phyloP scores from a whole-genome alignment of 2,329 filamentous ascomycete species.

The Penicillium capsulatum region DNA sequence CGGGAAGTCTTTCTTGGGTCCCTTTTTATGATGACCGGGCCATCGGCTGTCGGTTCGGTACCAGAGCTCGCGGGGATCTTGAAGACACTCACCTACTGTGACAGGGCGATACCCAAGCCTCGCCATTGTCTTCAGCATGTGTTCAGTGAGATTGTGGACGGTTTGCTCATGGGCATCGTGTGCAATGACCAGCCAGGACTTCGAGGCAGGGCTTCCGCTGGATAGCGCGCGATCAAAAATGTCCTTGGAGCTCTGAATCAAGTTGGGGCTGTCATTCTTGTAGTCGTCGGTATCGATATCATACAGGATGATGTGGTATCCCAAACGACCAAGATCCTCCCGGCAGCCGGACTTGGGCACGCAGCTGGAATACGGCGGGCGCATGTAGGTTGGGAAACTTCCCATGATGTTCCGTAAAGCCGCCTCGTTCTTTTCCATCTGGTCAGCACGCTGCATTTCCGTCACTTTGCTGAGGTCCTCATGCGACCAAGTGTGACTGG shows the following conservation, averaged over 20 bases:
- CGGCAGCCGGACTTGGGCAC: slow-evolving; percentile 36
- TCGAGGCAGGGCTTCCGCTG: slow-evolving; percentile 22
- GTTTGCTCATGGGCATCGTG: slow-evolving; percentile 45
- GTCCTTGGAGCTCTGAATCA: slow-evolving; percentile 40
- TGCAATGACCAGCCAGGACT: slow-evolving; percentile 41
- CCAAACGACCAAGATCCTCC: slow-evolving; percentile 43
- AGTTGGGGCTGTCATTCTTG: slow-evolving; percentile 35
- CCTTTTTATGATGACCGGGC: slow-evolving; percentile 14
- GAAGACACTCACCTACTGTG: slow-evolving; percentile 44
- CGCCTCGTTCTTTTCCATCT: slow-evolving; percentile 48
- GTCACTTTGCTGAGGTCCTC: slow-evolving; percentile 43
- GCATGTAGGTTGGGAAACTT: slow-evolving; percentile 51
- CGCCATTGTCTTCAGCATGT: slow-evolving; percentile 35
- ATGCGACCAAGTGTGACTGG: slow-evolving; percentile 52
- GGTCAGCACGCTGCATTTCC: slow-evolving; percentile 33
- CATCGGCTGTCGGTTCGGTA: slow-evolving; percentile 39
- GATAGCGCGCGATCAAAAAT: slow-evolving; percentile 36
- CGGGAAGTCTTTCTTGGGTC: slow-evolving; percentile 16
- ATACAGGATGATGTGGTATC: slow-evolving; percentile 49
- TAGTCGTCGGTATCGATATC: slow-evolving; percentile 49
- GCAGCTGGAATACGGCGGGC: slow-evolving; percentile 49
- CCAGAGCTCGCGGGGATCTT: slow-evolving; percentile 38
- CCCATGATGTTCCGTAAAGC: slow-evolving; percentile 48
- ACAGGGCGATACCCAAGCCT: slow-evolving; percentile 36
- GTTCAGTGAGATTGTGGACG: slow-evolving; percentile 40